A percentile compares a stretch with the other conserved stretches of the same genome.
phyloP scores from a whole-genome alignment of 371 early-diverging fungal species.

The Haplosporangium sp. region DNA sequence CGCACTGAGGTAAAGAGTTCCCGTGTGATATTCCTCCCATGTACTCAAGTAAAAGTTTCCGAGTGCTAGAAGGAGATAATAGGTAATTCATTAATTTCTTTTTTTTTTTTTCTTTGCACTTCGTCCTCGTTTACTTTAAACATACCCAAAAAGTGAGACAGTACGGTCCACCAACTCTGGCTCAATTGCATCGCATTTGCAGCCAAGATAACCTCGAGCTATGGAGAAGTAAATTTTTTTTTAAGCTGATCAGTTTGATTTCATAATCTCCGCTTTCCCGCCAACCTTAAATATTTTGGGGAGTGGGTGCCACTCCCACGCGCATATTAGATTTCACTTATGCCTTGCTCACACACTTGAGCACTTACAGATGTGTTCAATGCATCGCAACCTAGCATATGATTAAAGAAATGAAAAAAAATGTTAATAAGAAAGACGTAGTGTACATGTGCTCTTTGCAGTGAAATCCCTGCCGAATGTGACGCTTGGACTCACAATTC shows the following conservation, averaged over 20 bases:
- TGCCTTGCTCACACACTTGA: not conserved
- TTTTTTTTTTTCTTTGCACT: not conserved
- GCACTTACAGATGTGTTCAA: constrained; percentile 78
- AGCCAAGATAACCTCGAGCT: constrained; percentile 48
- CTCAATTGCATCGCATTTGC: constrained; percentile 76
- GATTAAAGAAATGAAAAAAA: constrained; percentile 9
- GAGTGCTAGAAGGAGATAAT: constrained; percentile 68
- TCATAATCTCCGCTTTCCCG: constrained; percentile 7
- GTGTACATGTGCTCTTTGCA: not conserved
- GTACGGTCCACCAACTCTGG: constrained; percentile 81
- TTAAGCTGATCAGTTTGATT: not conserved
- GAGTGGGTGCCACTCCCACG: not conserved
- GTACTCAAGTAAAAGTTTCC: constrained; percentile 93
- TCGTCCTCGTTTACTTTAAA: constrained; percentile 1
- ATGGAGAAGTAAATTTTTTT: not conserved
- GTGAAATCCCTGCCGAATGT: not conserved
- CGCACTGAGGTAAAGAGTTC: constrained; percentile 88
- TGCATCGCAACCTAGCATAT: constrained; percentile 85
- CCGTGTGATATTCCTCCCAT: constrained; percentile 97
- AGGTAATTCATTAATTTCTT: not conserved
- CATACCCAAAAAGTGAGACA: constrained; percentile 56
- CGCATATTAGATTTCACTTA: constrained; percentile 1
- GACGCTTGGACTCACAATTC: not conserved
- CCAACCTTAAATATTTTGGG: constrained; percentile 35
- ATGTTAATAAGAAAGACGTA: not conserved